Base-by-base conservation (phyloP, 495 filamentous ascomycete species). In the Talaromyces ruber region DNA sequence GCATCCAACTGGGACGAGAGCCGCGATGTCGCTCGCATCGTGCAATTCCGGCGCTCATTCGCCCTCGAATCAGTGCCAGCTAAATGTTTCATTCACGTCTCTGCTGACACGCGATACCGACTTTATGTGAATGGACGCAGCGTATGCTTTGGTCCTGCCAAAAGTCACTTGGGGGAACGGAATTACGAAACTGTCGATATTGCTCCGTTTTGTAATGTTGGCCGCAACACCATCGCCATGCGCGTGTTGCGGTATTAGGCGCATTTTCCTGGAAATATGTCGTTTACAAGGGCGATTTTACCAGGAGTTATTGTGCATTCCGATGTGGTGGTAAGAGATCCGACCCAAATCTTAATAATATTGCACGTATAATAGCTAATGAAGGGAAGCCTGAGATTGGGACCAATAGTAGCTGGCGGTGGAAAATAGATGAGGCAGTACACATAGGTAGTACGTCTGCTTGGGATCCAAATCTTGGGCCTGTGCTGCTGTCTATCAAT, bases 71-170 rank as follows among this genome's bases (percentile, higher is more conserved):
- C 11, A 43, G 39, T 51, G 1, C 54, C 61, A 0, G 9, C 43
- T 4, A 45, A 67, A 18, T 45, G 59, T 8, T 54, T 45, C 39
- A 9, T 47, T 21, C 39, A 47, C 39, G 63, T 72, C 16, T 70
- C 70, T 14, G 70, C 70, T 5, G 70, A 72, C 52, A 72, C 62
- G 43, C 70, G 68, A 12, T 72, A 72, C 51, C 60, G 66, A 12
- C 64, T 72, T 0, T 72, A 61, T 56, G 59, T 72, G 30, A 72
- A 72, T 55, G 65, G 66, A 4, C 39, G 57, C 3, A 45, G 64
- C 4, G 63, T 67, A 39, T 64, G 64, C 56, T 71, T 72, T 43
- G 70, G 70, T 1, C 70, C 70, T 9, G 64, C 61, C 32, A 72
- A 71, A 58, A 65, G 64, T 12, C 59, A 70, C 52, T 63, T 59